Evolutionary conservation across 2,329 filamentous ascomycete genomes (phyloP).

Genomic region (Ascochyta pisi): DNA sequence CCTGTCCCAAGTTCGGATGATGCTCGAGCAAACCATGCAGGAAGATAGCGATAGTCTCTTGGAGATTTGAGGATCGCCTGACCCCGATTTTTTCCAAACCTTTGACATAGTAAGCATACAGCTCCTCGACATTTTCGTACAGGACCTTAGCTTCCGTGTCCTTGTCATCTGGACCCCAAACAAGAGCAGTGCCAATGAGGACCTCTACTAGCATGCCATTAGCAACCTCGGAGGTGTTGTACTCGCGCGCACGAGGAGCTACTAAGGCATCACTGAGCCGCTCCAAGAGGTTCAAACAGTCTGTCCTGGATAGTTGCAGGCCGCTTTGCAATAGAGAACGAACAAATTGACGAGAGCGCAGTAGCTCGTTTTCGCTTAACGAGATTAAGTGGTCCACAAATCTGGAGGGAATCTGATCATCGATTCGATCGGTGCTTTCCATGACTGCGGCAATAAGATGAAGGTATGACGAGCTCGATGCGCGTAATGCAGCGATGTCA

Average conservation of each 20-base stretch:
- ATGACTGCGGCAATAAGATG: constrained; percentile 34
- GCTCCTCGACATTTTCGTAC: constrained; percentile 70
- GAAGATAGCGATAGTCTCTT: constrained; percentile 71
- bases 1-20: constrained; percentile 70
- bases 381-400: constrained; percentile 40
- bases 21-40: constrained; percentile 73
- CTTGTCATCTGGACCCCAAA: constrained; percentile 32
- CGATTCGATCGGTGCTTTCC: constrained; percentile 16
- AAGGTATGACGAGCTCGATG: constrained; percentile 38
- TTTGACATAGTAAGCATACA: constrained; percentile 80
- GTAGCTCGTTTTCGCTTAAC: constrained; percentile 38
- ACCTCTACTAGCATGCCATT: constrained; percentile 46
- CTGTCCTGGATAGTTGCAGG: constrained; percentile 27
- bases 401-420: constrained; percentile 28
- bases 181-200: constrained; percentile 36
- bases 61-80: constrained; percentile 69
- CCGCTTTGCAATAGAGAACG: constrained; percentile 32
- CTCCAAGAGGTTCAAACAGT: constrained; percentile 41
- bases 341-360: constrained; percentile 41
- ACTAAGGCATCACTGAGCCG: constrained; percentile 41
- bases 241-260: constrained; percentile 44
- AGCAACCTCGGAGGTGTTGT: constrained; percentile 49
- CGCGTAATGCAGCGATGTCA: constrained; percentile 39
- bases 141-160: constrained; percentile 52
- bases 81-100: constrained; percentile 70